Evolutionary conservation across 495 filamentous ascomycete genomes (phyloP).

Genomic region (Aspergillus hancockii): DNA sequence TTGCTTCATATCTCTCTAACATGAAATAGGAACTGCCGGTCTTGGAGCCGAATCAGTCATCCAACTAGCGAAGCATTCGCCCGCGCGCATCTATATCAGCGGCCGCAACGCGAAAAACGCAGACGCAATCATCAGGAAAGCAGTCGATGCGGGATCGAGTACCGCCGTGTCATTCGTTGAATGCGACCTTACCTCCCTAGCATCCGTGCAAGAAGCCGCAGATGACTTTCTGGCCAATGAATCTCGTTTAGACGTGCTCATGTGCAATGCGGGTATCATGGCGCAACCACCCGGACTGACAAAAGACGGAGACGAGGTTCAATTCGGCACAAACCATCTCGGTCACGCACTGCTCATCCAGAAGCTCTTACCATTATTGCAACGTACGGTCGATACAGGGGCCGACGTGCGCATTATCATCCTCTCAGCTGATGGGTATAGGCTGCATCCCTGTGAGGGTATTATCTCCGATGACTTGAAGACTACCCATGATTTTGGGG

Average conservation of each 20-base stretch:
- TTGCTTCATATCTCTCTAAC: background rate
- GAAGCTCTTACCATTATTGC: constrained; percentile 56
- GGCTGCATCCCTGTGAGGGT: constrained; percentile 1
- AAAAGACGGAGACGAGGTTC: constrained; percentile 63
- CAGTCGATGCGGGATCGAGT: constrained; percentile 32
- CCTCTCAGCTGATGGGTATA: constrained; percentile 37
- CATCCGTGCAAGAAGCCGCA: constrained; percentile 41
- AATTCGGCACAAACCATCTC: constrained; percentile 70
- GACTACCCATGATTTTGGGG: constrained; percentile 14
- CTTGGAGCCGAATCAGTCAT: constrained; percentile 56
- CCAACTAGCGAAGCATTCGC: constrained; percentile 54
- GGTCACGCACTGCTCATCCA: constrained; percentile 63
- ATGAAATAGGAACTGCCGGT: constrained; percentile 42
- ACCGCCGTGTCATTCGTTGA: constrained; percentile 36
- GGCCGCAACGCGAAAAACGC: constrained; percentile 52
- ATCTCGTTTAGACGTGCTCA: constrained; percentile 52
- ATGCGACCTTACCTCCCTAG: constrained; percentile 48
- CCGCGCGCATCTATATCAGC: constrained; percentile 58
- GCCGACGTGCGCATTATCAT: constrained; percentile 37
- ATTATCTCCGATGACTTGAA: constrained; percentile 17
- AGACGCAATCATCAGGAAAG: constrained; percentile 42
- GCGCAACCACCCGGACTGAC: constrained; percentile 45
- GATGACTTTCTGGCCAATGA: constrained; percentile 30
- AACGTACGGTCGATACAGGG: constrained; percentile 23
- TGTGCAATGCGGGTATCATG: constrained; percentile 73